These are phyloP conservation scores for Colletotrichum liaoningense DNA, from an alignment of 2,329 filamentous ascomycete species.

Conservation along the genomic window DNA sequence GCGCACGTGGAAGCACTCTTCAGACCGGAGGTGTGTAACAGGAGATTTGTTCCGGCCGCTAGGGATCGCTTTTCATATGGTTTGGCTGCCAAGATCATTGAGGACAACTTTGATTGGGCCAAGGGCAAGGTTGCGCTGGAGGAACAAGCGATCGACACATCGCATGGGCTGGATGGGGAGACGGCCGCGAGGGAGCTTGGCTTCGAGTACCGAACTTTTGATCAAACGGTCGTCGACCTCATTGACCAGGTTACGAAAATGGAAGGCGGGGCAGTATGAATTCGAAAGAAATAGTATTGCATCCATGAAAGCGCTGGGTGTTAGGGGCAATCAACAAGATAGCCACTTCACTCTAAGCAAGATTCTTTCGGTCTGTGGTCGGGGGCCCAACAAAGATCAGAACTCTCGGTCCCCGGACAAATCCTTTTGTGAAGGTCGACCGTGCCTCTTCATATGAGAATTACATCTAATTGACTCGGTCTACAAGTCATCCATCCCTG, in stretches of 20 bases:
- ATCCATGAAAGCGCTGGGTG: not conserved
- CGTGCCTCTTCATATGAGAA: no score
- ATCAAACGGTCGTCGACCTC: conserved; percentile 49
- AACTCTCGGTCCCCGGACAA: not conserved
- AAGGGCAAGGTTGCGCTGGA: conserved; percentile 45
- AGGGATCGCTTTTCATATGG: conserved; percentile 59
- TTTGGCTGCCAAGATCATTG: conserved; percentile 55
- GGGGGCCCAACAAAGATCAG: no score
- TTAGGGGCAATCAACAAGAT: not conserved
- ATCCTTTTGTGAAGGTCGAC: not conserved
- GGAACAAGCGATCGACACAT: conserved; percentile 49
- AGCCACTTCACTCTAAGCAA: not conserved
- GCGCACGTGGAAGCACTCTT: conserved; percentile 57
- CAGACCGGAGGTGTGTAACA: conserved; percentile 47
- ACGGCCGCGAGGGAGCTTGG: conserved; percentile 53
- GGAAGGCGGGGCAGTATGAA: conserved; percentile 21
- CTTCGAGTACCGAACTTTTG: conserved; percentile 48
- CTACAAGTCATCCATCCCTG: not conserved
- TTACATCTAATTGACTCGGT: not conserved
- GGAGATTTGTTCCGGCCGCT: conserved; percentile 53
- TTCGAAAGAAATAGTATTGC: no score
- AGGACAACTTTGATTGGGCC: conserved; percentile 51
- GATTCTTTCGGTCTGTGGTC: no score
- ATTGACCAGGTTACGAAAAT: conserved; percentile 41
- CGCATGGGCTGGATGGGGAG: conserved; percentile 55